Evolutionary conservation across 1,284 basidiomycete genomes (phyloP).

Genomic region (Ustilago tritici): DNA sequence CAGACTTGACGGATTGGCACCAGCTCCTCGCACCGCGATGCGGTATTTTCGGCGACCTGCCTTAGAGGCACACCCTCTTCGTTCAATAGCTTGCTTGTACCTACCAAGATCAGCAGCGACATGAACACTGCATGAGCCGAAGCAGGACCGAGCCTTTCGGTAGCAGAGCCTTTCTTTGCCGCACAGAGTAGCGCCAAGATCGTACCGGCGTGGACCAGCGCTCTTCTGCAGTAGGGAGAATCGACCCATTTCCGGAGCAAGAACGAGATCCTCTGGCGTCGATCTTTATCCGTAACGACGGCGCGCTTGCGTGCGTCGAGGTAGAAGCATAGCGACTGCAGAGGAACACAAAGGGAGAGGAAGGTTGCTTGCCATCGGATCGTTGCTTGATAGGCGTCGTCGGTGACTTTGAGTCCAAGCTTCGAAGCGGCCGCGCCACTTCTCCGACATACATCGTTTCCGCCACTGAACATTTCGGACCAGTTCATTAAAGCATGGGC

Average conservation of each 20-base stretch:
- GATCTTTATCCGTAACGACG: neutral
- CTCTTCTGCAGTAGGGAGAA: slow-evolving; percentile 28
- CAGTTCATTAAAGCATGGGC: slow-evolving; percentile 50
- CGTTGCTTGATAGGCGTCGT: slow-evolving; percentile 31
- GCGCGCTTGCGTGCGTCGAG: slow-evolving; percentile 11
- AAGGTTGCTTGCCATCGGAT: slow-evolving; percentile 48
- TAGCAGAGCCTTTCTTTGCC: neutral
- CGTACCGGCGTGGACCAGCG: slow-evolving; percentile 40
- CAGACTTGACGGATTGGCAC: slow-evolving; percentile 17
- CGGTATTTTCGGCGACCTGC: neutral
- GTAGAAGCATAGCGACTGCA: slow-evolving; percentile 39
- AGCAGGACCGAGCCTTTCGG: slow-evolving; percentile 22
- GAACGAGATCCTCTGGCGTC: slow-evolving; percentile 13
- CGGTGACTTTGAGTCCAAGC: slow-evolving; percentile 25
- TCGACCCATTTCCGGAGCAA: slow-evolving; percentile 32
- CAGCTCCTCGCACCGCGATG: slow-evolving; percentile 19
- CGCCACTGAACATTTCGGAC: slow-evolving; percentile 46
- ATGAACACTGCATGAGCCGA: slow-evolving; percentile 35
- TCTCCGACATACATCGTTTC: slow-evolving; percentile 14
- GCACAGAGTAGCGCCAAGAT: slow-evolving; percentile 33
- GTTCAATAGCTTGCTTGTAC: slow-evolving; percentile 14
- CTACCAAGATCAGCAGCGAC: slow-evolving; percentile 24
- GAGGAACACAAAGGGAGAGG: slow-evolving; percentile 29
- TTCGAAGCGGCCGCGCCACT: slow-evolving; percentile 2
- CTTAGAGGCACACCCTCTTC: neutral